Evolutionary conservation across 306 rosid genomes (phyloP).

Genomic region (Delonix regia): DNA sequence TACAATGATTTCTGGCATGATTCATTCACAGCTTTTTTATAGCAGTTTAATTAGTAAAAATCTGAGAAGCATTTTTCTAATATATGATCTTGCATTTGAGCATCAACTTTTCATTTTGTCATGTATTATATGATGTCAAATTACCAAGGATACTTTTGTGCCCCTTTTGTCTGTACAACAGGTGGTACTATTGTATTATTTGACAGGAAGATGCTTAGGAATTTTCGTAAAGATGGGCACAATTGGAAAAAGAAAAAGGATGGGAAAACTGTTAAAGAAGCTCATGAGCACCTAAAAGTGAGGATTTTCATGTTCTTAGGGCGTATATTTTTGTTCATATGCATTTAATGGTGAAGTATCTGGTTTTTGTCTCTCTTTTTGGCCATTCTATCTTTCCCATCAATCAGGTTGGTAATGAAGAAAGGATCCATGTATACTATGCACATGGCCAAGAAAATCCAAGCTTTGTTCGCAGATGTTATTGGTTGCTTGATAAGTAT

Average conservation of each 20-base stretch:
- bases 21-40: constrained; percentile 27
- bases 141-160: constrained; percentile 25
- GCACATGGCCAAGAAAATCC: constrained; percentile 87
- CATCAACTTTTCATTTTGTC: constrained; percentile 19
- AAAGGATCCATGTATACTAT: constrained; percentile 97
- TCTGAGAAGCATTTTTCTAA: background rate
- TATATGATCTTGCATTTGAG: background rate
- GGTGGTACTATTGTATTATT: constrained; percentile 83
- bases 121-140: constrained; percentile 27
- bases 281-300: constrained; percentile 98
- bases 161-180: constrained; percentile 48
- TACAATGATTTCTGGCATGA: background rate
- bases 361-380: constrained; percentile 34
- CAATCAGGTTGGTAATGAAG: constrained; percentile 89
- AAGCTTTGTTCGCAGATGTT: constrained; percentile 90
- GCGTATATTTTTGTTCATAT: constrained; percentile 17
- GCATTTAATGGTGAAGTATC: background rate
- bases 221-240: constrained; percentile 94
- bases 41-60: constrained; percentile 5
- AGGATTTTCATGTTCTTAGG: constrained; percentile 43
- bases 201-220: constrained; percentile 94
- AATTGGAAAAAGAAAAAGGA: constrained; percentile 98
- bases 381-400: constrained; percentile 21
- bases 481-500: constrained; percentile 98
- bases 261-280: constrained; percentile 98